Evolutionary conservation across 2,329 filamentous ascomycete species (phyloP).

Genomic region (Didymella pomorum): DNA sequence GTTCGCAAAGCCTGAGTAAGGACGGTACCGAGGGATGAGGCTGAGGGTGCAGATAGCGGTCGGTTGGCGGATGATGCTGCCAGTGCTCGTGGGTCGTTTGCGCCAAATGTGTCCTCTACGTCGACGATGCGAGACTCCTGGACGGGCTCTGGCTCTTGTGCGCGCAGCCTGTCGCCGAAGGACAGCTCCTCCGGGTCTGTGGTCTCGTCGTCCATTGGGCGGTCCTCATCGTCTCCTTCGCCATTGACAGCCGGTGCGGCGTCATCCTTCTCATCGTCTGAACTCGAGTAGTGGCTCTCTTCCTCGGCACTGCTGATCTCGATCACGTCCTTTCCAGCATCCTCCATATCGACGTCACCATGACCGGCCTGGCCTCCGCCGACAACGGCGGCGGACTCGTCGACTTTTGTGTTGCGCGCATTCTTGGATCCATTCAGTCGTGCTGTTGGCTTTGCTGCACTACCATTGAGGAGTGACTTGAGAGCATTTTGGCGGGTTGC

Average conservation of each 20-base stretch:
- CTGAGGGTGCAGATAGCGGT: slow-evolving; percentile 68
- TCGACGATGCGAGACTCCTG: slow-evolving; percentile 67
- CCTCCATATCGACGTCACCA: slow-evolving; percentile 51
- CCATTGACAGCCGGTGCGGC: slow-evolving; percentile 33
- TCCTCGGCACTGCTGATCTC: slow-evolving; percentile 59
- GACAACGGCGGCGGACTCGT: slow-evolving; percentile 66
- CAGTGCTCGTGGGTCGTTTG: slow-evolving; percentile 56
- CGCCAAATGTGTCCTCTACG: slow-evolving; percentile 67
- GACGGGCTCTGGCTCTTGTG: slow-evolving; percentile 57
- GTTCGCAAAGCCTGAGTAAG: slow-evolving; percentile 91
- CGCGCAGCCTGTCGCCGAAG: slow-evolving; percentile 85
- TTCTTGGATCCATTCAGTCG: slow-evolving; percentile 63
- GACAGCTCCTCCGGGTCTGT: slow-evolving; percentile 67
- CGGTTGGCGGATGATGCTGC: slow-evolving; percentile 54
- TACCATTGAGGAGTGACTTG: slow-evolving; percentile 43
- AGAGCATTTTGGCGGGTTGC: slow-evolving; percentile 39
- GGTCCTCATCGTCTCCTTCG: slow-evolving; percentile 44
- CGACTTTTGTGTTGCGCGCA: slow-evolving; percentile 60
- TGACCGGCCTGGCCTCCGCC: slow-evolving; percentile 58
- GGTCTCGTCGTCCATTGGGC: slow-evolving; percentile 45
- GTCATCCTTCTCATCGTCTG: slow-evolving; percentile 45
- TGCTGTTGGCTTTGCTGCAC: slow-evolving; percentile 52
- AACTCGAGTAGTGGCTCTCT: slow-evolving; percentile 49
- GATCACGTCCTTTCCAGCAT: slow-evolving; percentile 51
- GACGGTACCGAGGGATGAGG: slow-evolving; percentile 88